These are phyloP conservation scores for Acacia acuminata DNA, from an alignment of 306 rosid species.

Conservation along the genomic window DNA sequence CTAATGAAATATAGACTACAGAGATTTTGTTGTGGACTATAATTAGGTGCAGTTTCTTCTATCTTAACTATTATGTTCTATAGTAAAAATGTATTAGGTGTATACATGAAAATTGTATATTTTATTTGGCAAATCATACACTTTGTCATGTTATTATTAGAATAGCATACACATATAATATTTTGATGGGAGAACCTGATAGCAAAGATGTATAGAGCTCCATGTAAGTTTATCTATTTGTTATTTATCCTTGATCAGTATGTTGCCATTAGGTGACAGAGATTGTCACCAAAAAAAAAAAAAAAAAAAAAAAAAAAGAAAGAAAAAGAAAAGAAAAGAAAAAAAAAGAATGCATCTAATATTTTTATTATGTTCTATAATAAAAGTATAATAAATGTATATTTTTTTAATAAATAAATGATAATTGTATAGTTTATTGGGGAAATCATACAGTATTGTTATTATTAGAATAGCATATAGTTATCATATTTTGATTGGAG, in stretches of 20 bases:
- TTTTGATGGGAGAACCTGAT: background rate
- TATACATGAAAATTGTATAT: background rate
- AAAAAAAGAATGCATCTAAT: too few relatives aligned
- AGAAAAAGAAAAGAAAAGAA: too few relatives aligned
- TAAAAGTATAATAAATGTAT: background rate
- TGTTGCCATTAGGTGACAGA: background rate
- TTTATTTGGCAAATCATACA: background rate
- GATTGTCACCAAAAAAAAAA: too few relatives aligned
- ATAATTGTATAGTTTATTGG: background rate
- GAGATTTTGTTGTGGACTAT: background rate
- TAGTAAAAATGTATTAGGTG: background rate
- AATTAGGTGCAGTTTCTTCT: background rate
- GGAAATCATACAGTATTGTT: background rate
- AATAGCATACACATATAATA: background rate
- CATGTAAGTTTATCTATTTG: background rate
- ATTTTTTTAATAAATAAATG: background rate
- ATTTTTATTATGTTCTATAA: background rate
- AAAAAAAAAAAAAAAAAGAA: too few relatives aligned
- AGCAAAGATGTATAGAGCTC: background rate
- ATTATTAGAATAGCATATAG: background rate
- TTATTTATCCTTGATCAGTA: background rate
- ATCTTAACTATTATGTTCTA: background rate
- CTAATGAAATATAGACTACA: background rate
- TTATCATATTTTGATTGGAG: background rate
- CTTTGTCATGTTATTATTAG: background rate